These are phyloP conservation scores for Chrysanthemum seticuspe DNA, from an alignment of 129 eudicot genomes.

Conservation along the genomic window DNA sequence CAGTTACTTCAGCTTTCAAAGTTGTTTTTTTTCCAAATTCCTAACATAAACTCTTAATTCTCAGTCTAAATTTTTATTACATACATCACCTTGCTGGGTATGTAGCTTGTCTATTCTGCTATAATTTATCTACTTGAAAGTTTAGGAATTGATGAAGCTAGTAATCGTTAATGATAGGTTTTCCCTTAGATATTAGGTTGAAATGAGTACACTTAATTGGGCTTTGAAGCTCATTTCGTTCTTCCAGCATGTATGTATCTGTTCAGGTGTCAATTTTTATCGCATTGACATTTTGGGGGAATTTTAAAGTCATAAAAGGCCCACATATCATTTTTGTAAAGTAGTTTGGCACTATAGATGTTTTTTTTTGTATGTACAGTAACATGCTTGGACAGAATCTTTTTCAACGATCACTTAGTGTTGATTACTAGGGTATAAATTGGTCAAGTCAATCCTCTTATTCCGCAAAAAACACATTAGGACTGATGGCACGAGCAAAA, in stretches of 20 bases:
- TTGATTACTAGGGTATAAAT: too few species aligned
- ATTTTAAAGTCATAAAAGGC: neutral
- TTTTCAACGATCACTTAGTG: neutral
- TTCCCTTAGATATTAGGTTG: conserved; percentile 1
- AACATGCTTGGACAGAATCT: neutral
- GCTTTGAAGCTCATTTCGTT: conserved; percentile 8
- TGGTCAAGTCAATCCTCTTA: neutral
- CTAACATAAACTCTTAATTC: neutral
- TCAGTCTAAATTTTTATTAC: neutral
- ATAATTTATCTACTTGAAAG: neutral
- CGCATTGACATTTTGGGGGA: neutral
- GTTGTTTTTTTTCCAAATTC: neutral
- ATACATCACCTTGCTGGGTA: neutral
- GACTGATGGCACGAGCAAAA: neutral
- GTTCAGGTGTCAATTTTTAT: neutral
- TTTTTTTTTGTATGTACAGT: neutral
- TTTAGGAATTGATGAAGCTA: conserved; percentile 13
- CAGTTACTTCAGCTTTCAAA: conserved; percentile 23
- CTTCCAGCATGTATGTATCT: neutral
- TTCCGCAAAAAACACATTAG: neutral
- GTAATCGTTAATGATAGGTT: conserved; percentile 4
- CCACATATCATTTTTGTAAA: neutral
- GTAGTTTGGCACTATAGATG: neutral
- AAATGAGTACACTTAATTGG: neutral
- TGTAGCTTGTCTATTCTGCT: conserved; percentile 6